These are phyloP conservation scores for Syncephalis plumigaleata DNA, from an alignment of 371 early-diverging fungal genomes.

Conservation along the genomic window DNA sequence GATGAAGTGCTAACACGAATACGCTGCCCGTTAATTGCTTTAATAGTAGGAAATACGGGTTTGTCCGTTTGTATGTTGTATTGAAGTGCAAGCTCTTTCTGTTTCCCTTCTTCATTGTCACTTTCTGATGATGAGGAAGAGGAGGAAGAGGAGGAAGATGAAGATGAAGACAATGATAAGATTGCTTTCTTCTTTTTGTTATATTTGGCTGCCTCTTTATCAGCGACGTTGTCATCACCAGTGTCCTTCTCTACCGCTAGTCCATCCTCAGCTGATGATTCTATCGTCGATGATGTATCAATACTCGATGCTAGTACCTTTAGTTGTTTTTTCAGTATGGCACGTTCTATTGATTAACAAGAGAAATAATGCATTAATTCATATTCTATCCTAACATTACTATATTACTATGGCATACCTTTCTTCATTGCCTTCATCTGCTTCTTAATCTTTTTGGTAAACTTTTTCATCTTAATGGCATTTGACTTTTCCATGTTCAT, in stretches of 20 bases:
- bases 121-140: background rate
- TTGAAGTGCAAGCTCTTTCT: background rate
- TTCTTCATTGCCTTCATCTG: constrained; percentile 11
- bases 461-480: constrained; percentile 6
- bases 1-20: constrained; percentile 28
- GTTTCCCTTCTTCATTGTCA: background rate
- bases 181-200: background rate
- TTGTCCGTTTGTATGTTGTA: background rate
- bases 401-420: constrained; percentile 9
- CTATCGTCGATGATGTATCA: no score
- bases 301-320: no score
- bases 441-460: constrained; percentile 12
- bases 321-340: no score
- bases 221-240: no score
- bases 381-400: no score
- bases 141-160: constrained; percentile 2
- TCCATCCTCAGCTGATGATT: no score
- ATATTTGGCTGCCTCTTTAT: background rate
- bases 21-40: constrained; percentile 23
- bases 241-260: no score
- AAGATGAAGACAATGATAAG: background rate
- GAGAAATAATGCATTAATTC: no score
- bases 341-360: constrained; percentile 8
- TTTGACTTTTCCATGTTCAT: background rate
- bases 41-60: constrained; percentile 7